Percentiles rank a stretch among this genome's conserved stretches.
Conservation (phyloP, 805 yeast genomes). For the Wickerhamomyces xylosicus region DNA sequence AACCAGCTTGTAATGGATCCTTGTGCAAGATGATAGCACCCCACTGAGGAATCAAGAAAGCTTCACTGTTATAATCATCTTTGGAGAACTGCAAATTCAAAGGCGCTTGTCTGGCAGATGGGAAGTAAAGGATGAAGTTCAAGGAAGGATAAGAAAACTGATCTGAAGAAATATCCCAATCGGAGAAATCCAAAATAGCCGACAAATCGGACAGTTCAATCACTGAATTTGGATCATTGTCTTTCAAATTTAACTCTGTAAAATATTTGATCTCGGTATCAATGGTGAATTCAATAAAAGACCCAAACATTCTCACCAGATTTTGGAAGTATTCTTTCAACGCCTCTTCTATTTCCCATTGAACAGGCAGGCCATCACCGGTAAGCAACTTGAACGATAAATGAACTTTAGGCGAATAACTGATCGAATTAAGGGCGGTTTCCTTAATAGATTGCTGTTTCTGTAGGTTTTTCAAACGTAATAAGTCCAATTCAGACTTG, state of each 20-base stretch:
- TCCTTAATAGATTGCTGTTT: slow-evolving; percentile 6
- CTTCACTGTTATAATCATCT: slow-evolving; percentile 14
- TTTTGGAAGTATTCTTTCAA: slow-evolving; percentile 42
- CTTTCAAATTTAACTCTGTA: slow-evolving; percentile 24
- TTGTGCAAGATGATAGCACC: slow-evolving; percentile 44
- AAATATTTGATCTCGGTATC: slow-evolving; percentile 72
- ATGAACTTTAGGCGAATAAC: slow-evolving; percentile 52
- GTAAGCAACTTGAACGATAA: slow-evolving; percentile 65
- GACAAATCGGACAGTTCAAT: slow-evolving; percentile 45
- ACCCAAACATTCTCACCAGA: slow-evolving; percentile 39
- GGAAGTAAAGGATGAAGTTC: slow-evolving; percentile 63
- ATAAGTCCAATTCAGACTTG: slow-evolving; percentile 26
- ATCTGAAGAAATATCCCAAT: slow-evolving; percentile 58
- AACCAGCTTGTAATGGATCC: slow-evolving; percentile 17
- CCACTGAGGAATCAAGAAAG: slow-evolving; percentile 81
- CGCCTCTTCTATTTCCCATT: slow-evolving; percentile 64
- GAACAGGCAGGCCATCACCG: slow-evolving; percentile 56
- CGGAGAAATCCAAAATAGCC: slow-evolving; percentile 75
- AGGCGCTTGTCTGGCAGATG: slow-evolving; percentile 38
- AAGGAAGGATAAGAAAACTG: slow-evolving; percentile 54
- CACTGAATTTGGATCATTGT: slow-evolving; percentile 13
- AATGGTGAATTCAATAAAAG: slow-evolving; percentile 60
- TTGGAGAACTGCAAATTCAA: slow-evolving; percentile 31
- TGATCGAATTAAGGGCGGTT: slow-evolving; percentile 18
- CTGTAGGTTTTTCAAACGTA: slow-evolving; percentile 11